Conservation (phyloP, 805 yeast species). For the Metschnikowia cerradonensis region DNA sequence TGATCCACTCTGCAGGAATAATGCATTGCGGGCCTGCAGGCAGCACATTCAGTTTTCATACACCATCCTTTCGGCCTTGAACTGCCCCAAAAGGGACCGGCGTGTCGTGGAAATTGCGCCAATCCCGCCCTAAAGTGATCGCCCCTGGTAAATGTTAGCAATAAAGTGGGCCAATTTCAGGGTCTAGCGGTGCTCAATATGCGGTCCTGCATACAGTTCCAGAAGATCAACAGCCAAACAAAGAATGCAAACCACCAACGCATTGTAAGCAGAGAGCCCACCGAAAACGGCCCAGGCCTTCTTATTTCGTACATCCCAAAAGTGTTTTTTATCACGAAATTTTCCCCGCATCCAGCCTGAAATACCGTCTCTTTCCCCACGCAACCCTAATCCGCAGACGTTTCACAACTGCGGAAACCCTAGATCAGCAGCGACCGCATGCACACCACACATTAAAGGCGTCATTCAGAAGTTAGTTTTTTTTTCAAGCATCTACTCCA, state of each 20-base stretch:
- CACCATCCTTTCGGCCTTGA: neutral
- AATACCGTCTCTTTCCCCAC: neutral
- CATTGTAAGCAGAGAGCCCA: neutral
- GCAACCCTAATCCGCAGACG: slow-evolving; percentile 2
- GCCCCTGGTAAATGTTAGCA: too few relatives aligned
- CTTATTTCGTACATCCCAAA: neutral
- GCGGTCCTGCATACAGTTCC: neutral
- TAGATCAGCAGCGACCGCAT: slow-evolving; percentile 2
- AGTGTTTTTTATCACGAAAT: neutral
- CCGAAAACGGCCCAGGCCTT: neutral
- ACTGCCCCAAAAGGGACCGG: neutral
- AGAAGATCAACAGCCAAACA: neutral
- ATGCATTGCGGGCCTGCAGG: neutral
- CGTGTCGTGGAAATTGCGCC: neutral
- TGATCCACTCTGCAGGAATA: neutral
- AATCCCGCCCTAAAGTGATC: too few relatives aligned
- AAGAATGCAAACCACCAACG: neutral
- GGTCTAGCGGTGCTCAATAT: neutral
- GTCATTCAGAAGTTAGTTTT: neutral
- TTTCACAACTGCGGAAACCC: slow-evolving; percentile 5
- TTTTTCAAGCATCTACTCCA: neutral
- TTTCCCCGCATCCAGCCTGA: neutral
- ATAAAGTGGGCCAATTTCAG: too few relatives aligned
- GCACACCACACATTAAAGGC: slow-evolving; percentile 5
- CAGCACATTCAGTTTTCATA: neutral